phyloP scores from a whole-genome alignment of 371 early-diverging fungal genomes.

The Apophysomyces ossiformis region DNA sequence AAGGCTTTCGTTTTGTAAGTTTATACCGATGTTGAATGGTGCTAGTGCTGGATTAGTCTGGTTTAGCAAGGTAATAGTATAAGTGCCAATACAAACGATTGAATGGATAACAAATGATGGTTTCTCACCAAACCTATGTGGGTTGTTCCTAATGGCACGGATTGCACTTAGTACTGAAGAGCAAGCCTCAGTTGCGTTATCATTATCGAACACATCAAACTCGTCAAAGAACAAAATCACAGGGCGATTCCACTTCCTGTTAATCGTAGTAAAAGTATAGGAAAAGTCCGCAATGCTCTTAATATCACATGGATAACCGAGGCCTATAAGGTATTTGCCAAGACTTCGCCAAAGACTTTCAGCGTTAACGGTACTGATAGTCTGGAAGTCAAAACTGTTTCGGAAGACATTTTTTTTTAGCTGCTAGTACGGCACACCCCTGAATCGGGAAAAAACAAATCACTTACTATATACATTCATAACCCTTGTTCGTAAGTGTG shows the following conservation, averaged over 20 bases:
- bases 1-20: slow-evolving; percentile 20
- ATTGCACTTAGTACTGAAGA: background rate
- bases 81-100: slow-evolving; percentile 20
- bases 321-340: background rate
- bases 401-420: background rate
- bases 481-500: slow-evolving; percentile 11
- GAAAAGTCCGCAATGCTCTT: background rate
- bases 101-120: slow-evolving; percentile 7
- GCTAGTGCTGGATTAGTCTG: slow-evolving; percentile 6
- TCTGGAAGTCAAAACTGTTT: background rate
- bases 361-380: background rate
- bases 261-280: background rate
- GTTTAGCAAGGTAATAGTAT: slow-evolving; percentile 19
- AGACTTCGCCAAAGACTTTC: background rate
- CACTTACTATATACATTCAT: slow-evolving; percentile 5
- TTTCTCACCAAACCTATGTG: background rate
- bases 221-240: slow-evolving; percentile 26
- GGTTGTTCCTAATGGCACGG: background rate
- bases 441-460: background rate
- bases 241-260: slow-evolving; percentile 7
- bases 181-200: slow-evolving; percentile 13
- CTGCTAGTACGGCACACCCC: background rate
- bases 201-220: slow-evolving; percentile 13
- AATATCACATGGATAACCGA: background rate
- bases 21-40: slow-evolving; percentile 19